Conservation (phyloP, 768 basidiomycete genomes). For the Sporobolomyces pararoseus region DNA sequence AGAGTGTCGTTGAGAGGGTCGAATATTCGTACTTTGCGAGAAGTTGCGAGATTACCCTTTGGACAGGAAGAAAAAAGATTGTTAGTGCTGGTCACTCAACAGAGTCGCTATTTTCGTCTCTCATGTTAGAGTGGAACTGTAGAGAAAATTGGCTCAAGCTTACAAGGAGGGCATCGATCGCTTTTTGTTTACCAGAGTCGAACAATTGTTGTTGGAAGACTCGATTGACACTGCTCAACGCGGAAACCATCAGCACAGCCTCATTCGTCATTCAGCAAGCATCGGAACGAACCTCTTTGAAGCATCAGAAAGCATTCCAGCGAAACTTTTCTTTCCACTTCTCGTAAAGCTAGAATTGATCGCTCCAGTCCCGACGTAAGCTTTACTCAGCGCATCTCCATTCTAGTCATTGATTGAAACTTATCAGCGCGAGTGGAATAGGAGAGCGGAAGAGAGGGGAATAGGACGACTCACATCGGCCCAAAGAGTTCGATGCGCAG, state of each 20-base stretch:
- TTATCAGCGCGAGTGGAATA: too few relatives aligned
- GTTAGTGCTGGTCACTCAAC: too few relatives aligned
- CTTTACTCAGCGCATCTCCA: slow-evolving; percentile 84
- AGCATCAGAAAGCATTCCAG: slow-evolving; percentile 87
- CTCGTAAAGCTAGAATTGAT: slow-evolving; percentile 94
- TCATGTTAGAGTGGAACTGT: too few relatives aligned
- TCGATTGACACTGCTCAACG: slow-evolving; percentile 51
- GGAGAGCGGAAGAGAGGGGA: neutral
- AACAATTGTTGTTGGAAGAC: slow-evolving; percentile 98
- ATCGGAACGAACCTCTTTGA: slow-evolving; percentile 61
- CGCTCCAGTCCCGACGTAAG: slow-evolving; percentile 76
- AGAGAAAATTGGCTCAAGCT: too few relatives aligned
- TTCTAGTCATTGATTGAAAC: slow-evolving; percentile 63
- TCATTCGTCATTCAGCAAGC: slow-evolving; percentile 52
- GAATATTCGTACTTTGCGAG: slow-evolving; percentile 81
- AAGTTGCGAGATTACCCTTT: slow-evolving; percentile 87
- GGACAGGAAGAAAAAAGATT: neutral
- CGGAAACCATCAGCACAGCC: too few relatives aligned
- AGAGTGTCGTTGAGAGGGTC: slow-evolving; percentile 91
- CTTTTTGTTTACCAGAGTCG: slow-evolving; percentile 86
- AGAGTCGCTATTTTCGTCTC: too few relatives aligned
- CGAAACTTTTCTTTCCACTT: slow-evolving; percentile 73
- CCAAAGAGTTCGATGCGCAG: slow-evolving; percentile 87
- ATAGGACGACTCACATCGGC: slow-evolving; percentile 59
- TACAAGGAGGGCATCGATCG: slow-evolving; percentile 93